A percentile compares a stretch with the other conserved stretches of the same genome.
Evolutionary conservation across 352 stramenopile genomes (phyloP).

Genomic region (Pythium scleroteichum): DNA sequence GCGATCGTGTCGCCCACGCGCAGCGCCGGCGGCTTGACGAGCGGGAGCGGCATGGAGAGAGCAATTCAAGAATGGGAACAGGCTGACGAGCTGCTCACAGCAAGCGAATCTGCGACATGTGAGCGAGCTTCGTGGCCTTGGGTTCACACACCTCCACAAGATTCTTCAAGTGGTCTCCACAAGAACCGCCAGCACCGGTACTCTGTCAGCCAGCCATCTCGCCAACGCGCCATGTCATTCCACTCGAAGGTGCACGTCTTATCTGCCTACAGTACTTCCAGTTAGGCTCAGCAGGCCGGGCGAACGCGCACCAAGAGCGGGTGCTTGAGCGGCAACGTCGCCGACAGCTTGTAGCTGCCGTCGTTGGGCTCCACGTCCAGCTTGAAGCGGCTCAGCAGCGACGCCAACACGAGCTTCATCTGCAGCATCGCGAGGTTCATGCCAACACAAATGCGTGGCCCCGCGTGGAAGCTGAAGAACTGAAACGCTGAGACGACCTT

Average conservation of each 20-base stretch:
- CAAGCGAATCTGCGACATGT: background rate
- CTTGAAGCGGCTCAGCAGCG: slow-evolving; percentile 38
- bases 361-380: slow-evolving; percentile 8
- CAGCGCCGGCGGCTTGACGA: slow-evolving; percentile 30
- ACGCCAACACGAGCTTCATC: slow-evolving; percentile 38
- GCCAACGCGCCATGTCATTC: too few species aligned
- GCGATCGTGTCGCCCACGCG: slow-evolving; percentile 45
- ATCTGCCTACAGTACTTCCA: too few species aligned
- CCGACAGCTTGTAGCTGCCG: slow-evolving; percentile 15
- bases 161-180: background rate
- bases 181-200: background rate
- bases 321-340: slow-evolving; percentile 15
- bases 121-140: too few species aligned
- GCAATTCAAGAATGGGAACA: background rate
- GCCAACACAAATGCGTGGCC: slow-evolving; percentile 40
- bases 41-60: background rate
- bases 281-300: too few species aligned
- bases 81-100: too few species aligned
- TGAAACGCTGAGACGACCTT: slow-evolving; percentile 32
- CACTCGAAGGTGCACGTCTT: too few species aligned
- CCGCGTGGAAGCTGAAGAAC: slow-evolving; percentile 25
- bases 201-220: too few species aligned
- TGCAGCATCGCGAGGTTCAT: slow-evolving; percentile 45
- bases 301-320: slow-evolving; percentile 3
- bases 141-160: background rate